A percentile compares a stretch with the other conserved stretches of the same genome.
phyloP scores from a whole-genome alignment of 179 eudicot genomes.

The Heliamphora pulchella region DNA sequence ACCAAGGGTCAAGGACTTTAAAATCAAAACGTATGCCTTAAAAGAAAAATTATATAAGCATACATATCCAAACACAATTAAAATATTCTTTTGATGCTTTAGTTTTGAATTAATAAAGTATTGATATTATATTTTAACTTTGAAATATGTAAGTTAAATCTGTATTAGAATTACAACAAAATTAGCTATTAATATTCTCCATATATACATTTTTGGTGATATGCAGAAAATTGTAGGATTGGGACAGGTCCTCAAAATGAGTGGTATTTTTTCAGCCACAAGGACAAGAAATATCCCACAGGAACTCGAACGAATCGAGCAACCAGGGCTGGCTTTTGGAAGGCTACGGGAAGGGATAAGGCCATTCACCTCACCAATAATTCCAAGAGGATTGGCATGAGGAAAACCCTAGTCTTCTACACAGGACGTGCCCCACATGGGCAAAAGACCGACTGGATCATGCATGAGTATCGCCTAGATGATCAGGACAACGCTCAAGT shows the following conservation, averaged over 20 bases:
- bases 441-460: conserved; percentile 88
- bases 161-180: too few species aligned
- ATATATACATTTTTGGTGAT: too few species aligned
- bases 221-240: conserved; percentile 76
- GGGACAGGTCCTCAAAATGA: conserved; percentile 94
- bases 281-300: conserved; percentile 88
- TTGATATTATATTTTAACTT: too few species aligned
- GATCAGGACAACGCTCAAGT: conserved; percentile 27
- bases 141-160: too few species aligned
- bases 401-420: conserved; percentile 87
- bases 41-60: too few species aligned
- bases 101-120: too few species aligned
- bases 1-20: too few species aligned
- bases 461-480: conserved; percentile 90
- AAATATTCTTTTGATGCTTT: too few species aligned
- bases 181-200: too few species aligned
- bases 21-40: too few species aligned
- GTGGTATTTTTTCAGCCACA: conserved; percentile 95
- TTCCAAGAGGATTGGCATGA: conserved; percentile 72
- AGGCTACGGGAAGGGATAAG: conserved; percentile 91
- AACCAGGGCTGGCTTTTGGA: conserved; percentile 81
- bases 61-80: too few species aligned
- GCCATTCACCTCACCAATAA: conserved; percentile 46
- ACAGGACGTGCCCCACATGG: conserved; percentile 97
- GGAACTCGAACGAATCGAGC: conserved; percentile 87